These are phyloP conservation scores for Mallotus japonicus DNA, from an alignment of 441 rosid genomes.

Conservation along the genomic window DNA sequence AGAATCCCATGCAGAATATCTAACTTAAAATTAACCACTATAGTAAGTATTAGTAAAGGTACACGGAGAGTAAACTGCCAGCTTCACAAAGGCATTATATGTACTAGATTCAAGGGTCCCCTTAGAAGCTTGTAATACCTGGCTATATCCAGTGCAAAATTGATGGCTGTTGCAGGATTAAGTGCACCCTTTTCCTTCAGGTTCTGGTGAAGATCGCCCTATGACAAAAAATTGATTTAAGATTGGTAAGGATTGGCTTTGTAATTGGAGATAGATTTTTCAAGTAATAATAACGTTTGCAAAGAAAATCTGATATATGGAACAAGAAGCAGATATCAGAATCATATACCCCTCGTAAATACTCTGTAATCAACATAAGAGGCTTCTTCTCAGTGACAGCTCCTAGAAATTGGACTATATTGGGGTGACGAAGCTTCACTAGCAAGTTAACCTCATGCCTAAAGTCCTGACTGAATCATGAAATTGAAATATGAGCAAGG, in stretches of 20 bases:
- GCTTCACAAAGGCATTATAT: neutral
- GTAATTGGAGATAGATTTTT: slow-evolving; percentile 3
- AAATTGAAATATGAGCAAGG: slow-evolving; percentile 23
- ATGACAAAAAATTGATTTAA: slow-evolving; percentile 24
- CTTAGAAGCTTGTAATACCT: slow-evolving; percentile 39
- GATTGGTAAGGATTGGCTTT: slow-evolving; percentile 12
- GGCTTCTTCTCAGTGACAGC: slow-evolving; percentile 99
- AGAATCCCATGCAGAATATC: slow-evolving; percentile 5
- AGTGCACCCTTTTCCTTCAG: slow-evolving; percentile 93
- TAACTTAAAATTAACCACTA: neutral
- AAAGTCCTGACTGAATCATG: slow-evolving; percentile 85
- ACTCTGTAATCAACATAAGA: slow-evolving; percentile 93
- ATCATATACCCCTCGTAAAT: slow-evolving; percentile 78
- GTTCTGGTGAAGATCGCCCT: slow-evolving; percentile 98
- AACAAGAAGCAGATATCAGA: slow-evolving; percentile 22
- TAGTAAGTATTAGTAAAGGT: neutral
- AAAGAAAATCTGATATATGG: slow-evolving; percentile 14
- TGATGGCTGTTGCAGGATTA: slow-evolving; percentile 79
- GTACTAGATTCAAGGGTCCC: neutral
- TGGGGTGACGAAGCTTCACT: slow-evolving; percentile 98
- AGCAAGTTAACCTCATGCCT: slow-evolving; percentile 97
- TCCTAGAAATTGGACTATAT: slow-evolving; percentile 95
- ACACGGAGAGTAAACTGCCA: neutral
- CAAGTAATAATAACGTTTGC: slow-evolving; percentile 16
- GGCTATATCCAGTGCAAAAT: slow-evolving; percentile 93